Conservation (phyloP, 2,329 filamentous ascomycete species). For the Venturia effusa region DNA sequence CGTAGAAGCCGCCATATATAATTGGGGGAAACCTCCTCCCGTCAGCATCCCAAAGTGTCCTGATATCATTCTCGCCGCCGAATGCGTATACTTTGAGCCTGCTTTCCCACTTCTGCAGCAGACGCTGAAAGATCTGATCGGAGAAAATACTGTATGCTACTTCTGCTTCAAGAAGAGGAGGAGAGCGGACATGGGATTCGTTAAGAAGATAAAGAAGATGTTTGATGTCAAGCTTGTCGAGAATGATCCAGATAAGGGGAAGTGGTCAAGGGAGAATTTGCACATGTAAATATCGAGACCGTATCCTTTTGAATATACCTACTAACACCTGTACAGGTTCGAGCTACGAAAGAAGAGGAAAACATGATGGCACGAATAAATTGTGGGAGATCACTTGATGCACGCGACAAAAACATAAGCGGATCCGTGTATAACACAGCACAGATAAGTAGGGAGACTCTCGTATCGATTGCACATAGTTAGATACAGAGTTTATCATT, state of each 20-base stretch:
- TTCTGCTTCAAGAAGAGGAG: conserved; percentile 96
- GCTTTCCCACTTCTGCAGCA: conserved; percentile 79
- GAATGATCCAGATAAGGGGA: conserved; percentile 37
- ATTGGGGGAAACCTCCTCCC: conserved; percentile 53
- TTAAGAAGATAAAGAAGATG: conserved; percentile 39
- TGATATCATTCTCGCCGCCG: conserved; percentile 80
- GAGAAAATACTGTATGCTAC: conserved; percentile 54
- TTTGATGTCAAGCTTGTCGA: conserved; percentile 36
- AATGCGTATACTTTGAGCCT: conserved; percentile 95
- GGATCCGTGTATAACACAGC: too few relatives aligned
- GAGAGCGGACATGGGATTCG: conserved; percentile 49
- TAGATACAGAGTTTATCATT: too few relatives aligned
- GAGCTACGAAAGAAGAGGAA: not conserved
- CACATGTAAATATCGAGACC: conserved; percentile 29
- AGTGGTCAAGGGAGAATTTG: conserved; percentile 37
- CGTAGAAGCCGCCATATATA: conserved; percentile 60
- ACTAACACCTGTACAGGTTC: not conserved
- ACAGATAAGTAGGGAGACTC: too few relatives aligned
- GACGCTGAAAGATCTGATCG: conserved; percentile 65
- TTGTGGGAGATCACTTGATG: too few relatives aligned
- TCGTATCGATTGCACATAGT: too few relatives aligned
- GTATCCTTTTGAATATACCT: not conserved
- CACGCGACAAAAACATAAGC: too few relatives aligned
- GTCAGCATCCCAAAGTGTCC: conserved; percentile 44
- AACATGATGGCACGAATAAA: not conserved